These are phyloP conservation scores for Calocybe indica DNA, from an alignment of 768 basidiomycete genomes.

Conservation along the genomic window DNA sequence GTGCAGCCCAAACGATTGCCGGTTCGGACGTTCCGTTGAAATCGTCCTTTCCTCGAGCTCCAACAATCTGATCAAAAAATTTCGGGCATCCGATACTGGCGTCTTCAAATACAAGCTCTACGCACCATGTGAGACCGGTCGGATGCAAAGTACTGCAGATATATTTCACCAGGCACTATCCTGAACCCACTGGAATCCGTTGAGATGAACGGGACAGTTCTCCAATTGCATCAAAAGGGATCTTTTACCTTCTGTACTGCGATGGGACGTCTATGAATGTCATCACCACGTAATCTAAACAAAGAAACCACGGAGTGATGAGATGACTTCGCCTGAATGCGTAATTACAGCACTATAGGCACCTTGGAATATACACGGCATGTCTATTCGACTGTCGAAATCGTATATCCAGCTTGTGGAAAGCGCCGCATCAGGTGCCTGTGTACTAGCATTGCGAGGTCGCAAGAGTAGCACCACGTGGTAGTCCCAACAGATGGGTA, in stretches of 20 bases:
- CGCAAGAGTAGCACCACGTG: constrained; percentile 59
- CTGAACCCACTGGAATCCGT: constrained; percentile 46
- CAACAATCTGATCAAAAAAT: constrained; percentile 5
- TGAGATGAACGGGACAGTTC: too few species aligned
- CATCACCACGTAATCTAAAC: constrained; percentile 1
- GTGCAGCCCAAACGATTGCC: constrained; percentile 26
- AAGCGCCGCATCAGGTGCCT: not conserved
- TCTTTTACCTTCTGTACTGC: constrained; percentile 37
- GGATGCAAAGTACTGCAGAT: constrained; percentile 59
- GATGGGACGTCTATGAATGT: constrained; percentile 36
- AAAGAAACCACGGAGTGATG: not conserved
- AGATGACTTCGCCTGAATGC: too few species aligned
- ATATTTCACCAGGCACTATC: constrained; percentile 46
- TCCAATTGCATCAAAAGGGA: constrained; percentile 1
- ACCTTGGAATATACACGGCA: constrained; percentile 51
- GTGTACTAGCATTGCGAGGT: constrained; percentile 15
- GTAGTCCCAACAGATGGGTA: constrained; percentile 66
- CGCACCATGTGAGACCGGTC: constrained; percentile 75
- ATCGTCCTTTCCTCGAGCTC: not conserved
- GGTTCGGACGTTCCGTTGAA: not conserved
- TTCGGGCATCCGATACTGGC: not conserved
- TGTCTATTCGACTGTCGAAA: constrained; percentile 47
- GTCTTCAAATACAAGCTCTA: constrained; percentile 7
- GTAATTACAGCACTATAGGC: not conserved
- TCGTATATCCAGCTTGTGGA: constrained; percentile 56